Conservation (phyloP, 352 stramenopile species). For the Thraustochytrium sp. region DNA sequence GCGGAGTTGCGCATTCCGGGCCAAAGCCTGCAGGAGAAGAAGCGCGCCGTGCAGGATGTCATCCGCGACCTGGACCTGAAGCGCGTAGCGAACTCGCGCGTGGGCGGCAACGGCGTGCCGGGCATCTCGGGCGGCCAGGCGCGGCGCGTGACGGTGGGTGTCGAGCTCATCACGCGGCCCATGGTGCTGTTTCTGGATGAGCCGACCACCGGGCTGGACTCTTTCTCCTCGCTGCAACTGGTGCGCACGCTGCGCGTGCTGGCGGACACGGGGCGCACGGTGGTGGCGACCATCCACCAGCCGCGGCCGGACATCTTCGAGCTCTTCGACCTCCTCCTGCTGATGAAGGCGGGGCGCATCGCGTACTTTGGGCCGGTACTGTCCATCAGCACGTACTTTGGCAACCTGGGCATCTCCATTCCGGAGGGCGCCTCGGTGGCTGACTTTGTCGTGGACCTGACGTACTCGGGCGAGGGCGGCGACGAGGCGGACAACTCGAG, state of each 20-base stretch:
- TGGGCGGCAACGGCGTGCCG: slow-evolving; percentile 49
- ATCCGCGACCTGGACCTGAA: slow-evolving; percentile 57
- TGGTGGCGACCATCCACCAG: slow-evolving; percentile 70
- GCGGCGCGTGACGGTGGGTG: slow-evolving; percentile 42
- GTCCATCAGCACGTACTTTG: background rate
- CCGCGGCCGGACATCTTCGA: slow-evolving; percentile 61
- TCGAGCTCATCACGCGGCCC: slow-evolving; percentile 47
- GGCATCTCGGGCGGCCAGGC: slow-evolving; percentile 45
- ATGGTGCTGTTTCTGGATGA: slow-evolving; percentile 48
- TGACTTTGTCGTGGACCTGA: slow-evolving; percentile 29
- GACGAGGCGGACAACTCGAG: background rate
- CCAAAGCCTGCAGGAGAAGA: background rate
- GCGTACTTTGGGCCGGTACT: slow-evolving; percentile 26
- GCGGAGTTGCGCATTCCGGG: slow-evolving; percentile 5
- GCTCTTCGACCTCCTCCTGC: slow-evolving; percentile 73
- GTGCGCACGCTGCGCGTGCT: slow-evolving; percentile 65
- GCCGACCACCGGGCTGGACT: slow-evolving; percentile 47
- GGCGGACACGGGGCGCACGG: slow-evolving; percentile 59
- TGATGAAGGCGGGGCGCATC: slow-evolving; percentile 55
- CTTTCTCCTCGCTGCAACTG: slow-evolving; percentile 64
- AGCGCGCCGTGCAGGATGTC: slow-evolving; percentile 54
- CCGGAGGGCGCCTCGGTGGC: background rate
- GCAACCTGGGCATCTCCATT: slow-evolving; percentile 14
- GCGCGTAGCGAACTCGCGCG: slow-evolving; percentile 56
- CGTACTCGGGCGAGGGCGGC: slow-evolving; percentile 4